Evolutionary conservation across 352 stramenopile species (phyloP), one percentile per base, ranked within the genome.

Genomic region (Phytophthora foliorum): DNA sequence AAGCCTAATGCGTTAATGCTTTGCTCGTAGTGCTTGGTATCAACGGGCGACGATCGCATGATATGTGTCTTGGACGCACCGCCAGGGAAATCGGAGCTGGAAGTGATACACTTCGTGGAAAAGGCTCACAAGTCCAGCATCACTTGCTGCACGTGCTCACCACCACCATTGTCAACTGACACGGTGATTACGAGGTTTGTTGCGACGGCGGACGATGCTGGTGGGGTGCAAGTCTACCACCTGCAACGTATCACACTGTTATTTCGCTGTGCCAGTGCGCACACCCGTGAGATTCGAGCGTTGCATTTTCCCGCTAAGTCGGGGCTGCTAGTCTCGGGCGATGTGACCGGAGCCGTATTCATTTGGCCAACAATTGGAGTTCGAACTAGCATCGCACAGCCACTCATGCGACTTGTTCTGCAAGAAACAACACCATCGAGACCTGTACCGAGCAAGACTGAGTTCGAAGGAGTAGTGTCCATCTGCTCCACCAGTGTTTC

Each of bases 41-140:
- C 82, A 8, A 90, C 82, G 27, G 84, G 82, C 4, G 80, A 80
- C 16, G 81, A 91, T 61, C 81, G 81, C 19, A 76, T 73, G 19
- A 62, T 93, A 13, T 86, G 81, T n/a, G 63, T 93, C 9, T 77
- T 83, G 27, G 63, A 79, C 34, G 86, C 76, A 2, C 77, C 69
- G 27, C 62, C 71, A 16, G 82, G 82, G 0, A 80, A 86, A 48
- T 76, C 75, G 3, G 69, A 82, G 29, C 51, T 93, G 19, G 84
- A 91, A 63, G 51, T 90, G 21, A 56, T 93, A 21, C 84, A 86
- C n/a, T 78, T 64, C 1, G 79, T 91, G 24, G 82, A 88, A 56
- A 90, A 85, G 39, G 82, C 82, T 4, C 82, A 93, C 54, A 77
- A 80, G 1, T 85, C 71, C 1, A 80, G 69, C 44, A 93, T 93